Evolutionary conservation across 1,139 yeast species (phyloP), one percentile per base, ranked within the genome.

Genomic region (Protomyces inouyei): DNA sequence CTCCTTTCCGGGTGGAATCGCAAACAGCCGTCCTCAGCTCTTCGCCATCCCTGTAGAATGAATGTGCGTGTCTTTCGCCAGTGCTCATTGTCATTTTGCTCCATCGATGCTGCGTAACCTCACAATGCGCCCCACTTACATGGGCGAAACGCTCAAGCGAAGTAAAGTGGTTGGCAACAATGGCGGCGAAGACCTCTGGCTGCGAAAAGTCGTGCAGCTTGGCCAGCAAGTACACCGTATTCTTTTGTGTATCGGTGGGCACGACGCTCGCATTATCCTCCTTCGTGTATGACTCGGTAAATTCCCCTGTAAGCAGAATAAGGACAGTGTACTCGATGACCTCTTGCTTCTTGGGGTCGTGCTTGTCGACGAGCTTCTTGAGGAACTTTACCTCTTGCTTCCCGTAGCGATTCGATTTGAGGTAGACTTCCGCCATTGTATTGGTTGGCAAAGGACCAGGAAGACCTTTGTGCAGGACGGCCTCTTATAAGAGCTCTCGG

Each of bases 181-280:
- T 88, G 51, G 92, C 90, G 51, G 95, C 97, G 76, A 89, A 91
- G 66, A 87, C 80, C 80, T 91, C 97, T 70, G 88, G 86, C 67
- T 97, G 96, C 88, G 93, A 66, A 52, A 76, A 78, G 67, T 88
- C 88, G 66, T 84, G 81, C 72, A 81, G 86, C 77, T 88, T 88
- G 68, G 96, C 97, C 71, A 88, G 85, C 51, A 91, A 61, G 45
- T 37, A 56, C 54, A 55, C 65, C 46, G 97, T 91, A 80, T 91
- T 91, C 77, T 91, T 91, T 68, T 90, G 92, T 0, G 97, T 90
- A 76, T 91, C 97, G 12, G 97, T 91, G 65, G 97, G 97, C 57
- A 91, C 95, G 72, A 91, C 85, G n/a, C 88, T 82, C 2, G 88
- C 75, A 77, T 91, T 91, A 76, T 91, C 95, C 48, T 96, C 97